Base-by-base conservation (phyloP, 176 grass and related monocot species). In the Tillandsia leiboldiana region DNA sequence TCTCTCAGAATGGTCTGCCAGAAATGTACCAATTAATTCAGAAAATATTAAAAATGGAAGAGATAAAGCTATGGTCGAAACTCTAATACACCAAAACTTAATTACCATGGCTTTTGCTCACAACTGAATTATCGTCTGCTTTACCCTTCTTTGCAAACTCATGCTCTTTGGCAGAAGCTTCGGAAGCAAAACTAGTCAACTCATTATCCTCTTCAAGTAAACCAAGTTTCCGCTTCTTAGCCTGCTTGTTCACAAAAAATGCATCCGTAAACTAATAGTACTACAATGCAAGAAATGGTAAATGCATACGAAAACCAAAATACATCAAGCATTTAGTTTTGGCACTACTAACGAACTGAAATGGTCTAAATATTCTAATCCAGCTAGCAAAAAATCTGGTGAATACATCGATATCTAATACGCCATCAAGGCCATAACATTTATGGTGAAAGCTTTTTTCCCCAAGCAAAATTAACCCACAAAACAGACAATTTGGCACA, bases 221-320 rank as follows among this genome's bases (percentile, higher is more conserved):
- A 69, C 93, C 89, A 6, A 90, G 73, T 69, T 97, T 97, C 71
- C 89, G 85, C 81, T 90, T 97, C 79, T 76, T 53, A 77, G 89
- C 83, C 93, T 97, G 74, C 26, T 15, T 50, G 70, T 70, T 64
- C 22, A 59, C 18, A 33, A 65, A 9, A 42, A 6, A 9, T 61
- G 17, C 56, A 61, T 61, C 22, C 7, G 22, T 61, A 18, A 23
- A 9, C 10, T 61, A 61, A 15, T 61, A 15, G 22, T 61, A 20
- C 8, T 15, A 61, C 15, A 61, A 18, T n/a, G 17, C 15, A 61
- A 61, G 5, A 1, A 22, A 61, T 18, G 8, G 10, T 61, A 61
- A 18, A 61, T 23, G 56, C 56, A 61, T 23, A 61, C 22, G 10
- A 61, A 8, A 42, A 42, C 33, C 33, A 42, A 42, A 42, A 42